Base-by-base conservation (phyloP, 164 flowering plant genomes). In the Magnolia changhungtana region DNA sequence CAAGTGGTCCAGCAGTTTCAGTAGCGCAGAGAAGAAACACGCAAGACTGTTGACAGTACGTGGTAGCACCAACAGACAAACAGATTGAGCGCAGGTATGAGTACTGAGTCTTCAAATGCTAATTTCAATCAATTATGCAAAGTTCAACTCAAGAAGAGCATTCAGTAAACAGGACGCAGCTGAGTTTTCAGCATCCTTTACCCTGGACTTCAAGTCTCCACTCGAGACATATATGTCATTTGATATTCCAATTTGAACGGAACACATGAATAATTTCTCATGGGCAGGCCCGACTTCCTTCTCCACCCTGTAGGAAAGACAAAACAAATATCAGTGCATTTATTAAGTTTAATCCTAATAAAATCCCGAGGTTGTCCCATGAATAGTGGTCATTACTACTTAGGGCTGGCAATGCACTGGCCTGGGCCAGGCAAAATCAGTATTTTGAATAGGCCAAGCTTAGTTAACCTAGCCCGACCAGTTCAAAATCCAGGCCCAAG, bases 151-250 rank as follows among this genome's bases (percentile, higher is more conserved):
- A n/a, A 21, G 68, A 7, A 67, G 50, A 4, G 45, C 37, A 67
- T 67, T 31, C n/a, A 88, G 78, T 83, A 88, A 79, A 65, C 68
- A 69, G 24, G 83, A 86, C 71, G 95, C 93, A 3, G 95, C 90
- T 31, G 91, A 89, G 68, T 81, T 89, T 73, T 91, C 87, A 8
- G 93, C 88, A n/a, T 88, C 91, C 74, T 81, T 88, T 23, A 85
- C 80, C 79, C 83, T 83, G 7, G 88, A 51, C 72, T 78, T 87
- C 67, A 50, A 75, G 18, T 83, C 82, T 68, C 95, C 92, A 13
- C 2, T 9, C 51, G 81, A 79, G 29, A 50, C 67, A 4, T 76
- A 79, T 16, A 24, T 52, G 8, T 80, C 83, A 21, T 71, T 72
- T n/a, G 7, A 50, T 59, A 83, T 83, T 63, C 84, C 77, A 49